phyloP scores from a whole-genome alignment of 106 monocot genomes.

The Platanthera guangdongensis region DNA sequence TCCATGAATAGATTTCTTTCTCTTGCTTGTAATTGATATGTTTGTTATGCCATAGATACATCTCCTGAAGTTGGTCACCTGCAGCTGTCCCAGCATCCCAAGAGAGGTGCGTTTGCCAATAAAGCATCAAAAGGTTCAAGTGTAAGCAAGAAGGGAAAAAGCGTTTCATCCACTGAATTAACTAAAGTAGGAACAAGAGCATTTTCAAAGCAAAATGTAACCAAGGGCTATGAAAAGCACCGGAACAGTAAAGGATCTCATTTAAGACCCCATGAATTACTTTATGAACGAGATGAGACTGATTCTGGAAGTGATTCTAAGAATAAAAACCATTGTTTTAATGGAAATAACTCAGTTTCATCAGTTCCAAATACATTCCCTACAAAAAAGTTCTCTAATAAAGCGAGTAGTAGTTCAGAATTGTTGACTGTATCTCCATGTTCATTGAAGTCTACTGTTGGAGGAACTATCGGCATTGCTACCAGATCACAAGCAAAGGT shows the following conservation, averaged over 20 bases:
- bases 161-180: constrained; percentile 3
- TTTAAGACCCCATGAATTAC: constrained; percentile 6
- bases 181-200: constrained; percentile 6
- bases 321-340: neutral
- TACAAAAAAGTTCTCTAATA: constrained; percentile 8
- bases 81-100: constrained; percentile 2
- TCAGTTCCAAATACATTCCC: neutral
- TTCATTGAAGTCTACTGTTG: constrained; percentile 2
- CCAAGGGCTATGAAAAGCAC: constrained; percentile 1
- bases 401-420: neutral
- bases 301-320: constrained; percentile 23
- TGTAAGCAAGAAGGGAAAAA: constrained; percentile 20
- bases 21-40: neutral
- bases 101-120: constrained; percentile 9
- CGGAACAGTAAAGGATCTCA: constrained; percentile 3
- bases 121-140: neutral
- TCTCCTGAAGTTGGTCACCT: constrained; percentile 13
- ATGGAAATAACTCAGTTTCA: neutral
- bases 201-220: constrained; percentile 8
- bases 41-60: neutral
- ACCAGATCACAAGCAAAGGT: constrained; percentile 38
- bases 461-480: constrained; percentile 4
- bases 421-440: neutral
- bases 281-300: constrained; percentile 14
- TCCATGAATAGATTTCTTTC: neutral